Base-by-base conservation (phyloP, 2,329 filamentous ascomycete species). In the Berkeleyomyces rouxiae region DNA sequence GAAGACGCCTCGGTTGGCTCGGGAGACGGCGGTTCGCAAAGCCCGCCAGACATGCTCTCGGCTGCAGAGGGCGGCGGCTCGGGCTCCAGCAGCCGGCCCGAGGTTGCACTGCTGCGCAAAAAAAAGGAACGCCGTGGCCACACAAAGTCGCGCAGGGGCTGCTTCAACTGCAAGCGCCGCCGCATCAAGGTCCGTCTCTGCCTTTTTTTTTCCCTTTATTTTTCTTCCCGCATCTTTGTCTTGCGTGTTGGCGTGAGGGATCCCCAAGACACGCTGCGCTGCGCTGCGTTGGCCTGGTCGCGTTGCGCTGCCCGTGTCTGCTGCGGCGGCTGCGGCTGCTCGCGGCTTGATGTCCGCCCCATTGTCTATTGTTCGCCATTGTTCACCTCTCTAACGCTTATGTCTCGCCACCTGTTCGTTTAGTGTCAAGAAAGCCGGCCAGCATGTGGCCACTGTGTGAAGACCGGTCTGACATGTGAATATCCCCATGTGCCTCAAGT, bases 371-470 rank as follows among this genome's bases (percentile, higher is more conserved):
- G 10, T n/a, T 11, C n/a, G 10, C 49, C 53, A 11, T 33, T 57
- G 7, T 57, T n/a, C 7, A 43, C 23, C 23, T 44, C 55, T 47
- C 4, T 64, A 43, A 37, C 55, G 23, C 36, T 40, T 37, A n/a
- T 39, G n/a, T 31, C 36, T 39, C 36, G 49, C 49, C 49, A 37
- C 42, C 44, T 7, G 16, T 3, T 47, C 36, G 33, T 42, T 42
- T 61, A 85, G 79, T 86, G 84, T 69, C 83, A 85, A 72, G 84
- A 86, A 70, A 82, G 75, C n/a, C 78, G 75, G 39, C 84, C 84
- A 37, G 74, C 79, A 9, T 87, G 84, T 68, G 79, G 78, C 1
- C 82, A 86, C 68, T 87, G 84, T 69, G 70, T 76, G 61, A 85
- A 84, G 72, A 80, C 79, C 46, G 81, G 81, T 0, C 71, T 86